Conservation (phyloP, 208 protist species). For the Balamuthia mandrillaris region DNA sequence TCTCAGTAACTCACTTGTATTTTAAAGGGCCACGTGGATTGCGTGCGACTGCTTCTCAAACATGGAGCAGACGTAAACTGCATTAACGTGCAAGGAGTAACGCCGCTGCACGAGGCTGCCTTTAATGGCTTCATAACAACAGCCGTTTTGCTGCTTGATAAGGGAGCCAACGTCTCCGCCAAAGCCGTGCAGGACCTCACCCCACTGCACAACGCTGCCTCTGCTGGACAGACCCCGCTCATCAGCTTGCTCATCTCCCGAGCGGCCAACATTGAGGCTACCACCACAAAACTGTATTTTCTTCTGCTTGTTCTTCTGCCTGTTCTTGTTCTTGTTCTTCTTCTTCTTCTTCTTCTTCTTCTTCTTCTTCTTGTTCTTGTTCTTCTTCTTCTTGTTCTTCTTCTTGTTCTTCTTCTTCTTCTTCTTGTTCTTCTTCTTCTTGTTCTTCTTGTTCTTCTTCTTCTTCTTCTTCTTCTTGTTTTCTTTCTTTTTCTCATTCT, state of each 20-base stretch:
- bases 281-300: neutral
- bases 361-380: no score
- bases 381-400: no score
- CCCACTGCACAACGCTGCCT: neutral
- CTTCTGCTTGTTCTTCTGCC: neutral
- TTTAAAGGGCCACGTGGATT: neutral
- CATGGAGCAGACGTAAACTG: neutral
- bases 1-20: no score
- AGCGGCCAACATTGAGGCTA: neutral
- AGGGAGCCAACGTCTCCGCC: neutral
- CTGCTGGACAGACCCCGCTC: neutral
- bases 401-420: no score
- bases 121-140: no score
- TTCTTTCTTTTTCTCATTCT: no score
- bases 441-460: no score
- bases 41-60: neutral
- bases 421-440: no score
- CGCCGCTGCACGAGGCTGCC: no score
- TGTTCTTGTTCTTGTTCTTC: neutral
- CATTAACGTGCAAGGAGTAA: neutral
- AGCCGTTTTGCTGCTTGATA: no score
- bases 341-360: neutral
- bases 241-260: neutral
- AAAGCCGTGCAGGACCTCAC: neutral
- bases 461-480: no score